phyloP scores from a whole-genome alignment of 371 early-diverging fungal species.

The Haplosporangium sp. region DNA sequence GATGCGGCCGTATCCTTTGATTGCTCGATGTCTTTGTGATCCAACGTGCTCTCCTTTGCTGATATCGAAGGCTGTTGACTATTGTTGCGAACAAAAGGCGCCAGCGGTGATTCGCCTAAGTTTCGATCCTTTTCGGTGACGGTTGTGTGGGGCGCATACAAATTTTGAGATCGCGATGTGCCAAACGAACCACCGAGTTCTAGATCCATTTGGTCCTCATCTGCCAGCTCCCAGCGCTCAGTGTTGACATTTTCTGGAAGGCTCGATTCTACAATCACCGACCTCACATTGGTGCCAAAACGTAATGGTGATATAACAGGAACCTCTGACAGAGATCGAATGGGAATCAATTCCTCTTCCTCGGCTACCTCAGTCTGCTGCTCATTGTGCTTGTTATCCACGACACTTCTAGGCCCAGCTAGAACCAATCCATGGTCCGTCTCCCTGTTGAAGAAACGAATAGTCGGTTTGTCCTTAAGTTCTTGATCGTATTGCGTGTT shows the following conservation, averaged over 20 bases:
- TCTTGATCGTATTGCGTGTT: neutral
- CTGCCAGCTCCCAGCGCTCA: conserved; percentile 31
- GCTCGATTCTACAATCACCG: conserved; percentile 6
- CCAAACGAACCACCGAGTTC: conserved; percentile 20
- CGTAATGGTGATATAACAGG: neutral
- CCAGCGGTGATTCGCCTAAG: conserved; percentile 22
- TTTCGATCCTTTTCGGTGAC: neutral
- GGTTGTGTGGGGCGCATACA: neutral
- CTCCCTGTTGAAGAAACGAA: neutral
- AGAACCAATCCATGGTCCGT: conserved; percentile 5
- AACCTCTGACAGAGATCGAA: conserved; percentile 5
- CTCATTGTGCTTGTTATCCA: neutral
- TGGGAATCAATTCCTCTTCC: conserved; percentile 1
- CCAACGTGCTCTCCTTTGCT: neutral
- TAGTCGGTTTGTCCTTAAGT: neutral
- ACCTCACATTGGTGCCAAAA: neutral
- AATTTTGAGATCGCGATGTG: neutral
- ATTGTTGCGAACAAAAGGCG: conserved; percentile 4
- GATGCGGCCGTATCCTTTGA: neutral
- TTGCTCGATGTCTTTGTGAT: neutral
- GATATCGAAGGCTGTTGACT: neutral
- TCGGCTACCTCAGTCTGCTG: neutral
- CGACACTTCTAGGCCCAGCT: neutral
- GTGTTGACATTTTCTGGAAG: conserved; percentile 25
- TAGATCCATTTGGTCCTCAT: conserved; percentile 23